These are phyloP conservation scores for Fusarium cyanostomum DNA, from an alignment of 2,329 filamentous ascomycete species.

Conservation along the genomic window DNA sequence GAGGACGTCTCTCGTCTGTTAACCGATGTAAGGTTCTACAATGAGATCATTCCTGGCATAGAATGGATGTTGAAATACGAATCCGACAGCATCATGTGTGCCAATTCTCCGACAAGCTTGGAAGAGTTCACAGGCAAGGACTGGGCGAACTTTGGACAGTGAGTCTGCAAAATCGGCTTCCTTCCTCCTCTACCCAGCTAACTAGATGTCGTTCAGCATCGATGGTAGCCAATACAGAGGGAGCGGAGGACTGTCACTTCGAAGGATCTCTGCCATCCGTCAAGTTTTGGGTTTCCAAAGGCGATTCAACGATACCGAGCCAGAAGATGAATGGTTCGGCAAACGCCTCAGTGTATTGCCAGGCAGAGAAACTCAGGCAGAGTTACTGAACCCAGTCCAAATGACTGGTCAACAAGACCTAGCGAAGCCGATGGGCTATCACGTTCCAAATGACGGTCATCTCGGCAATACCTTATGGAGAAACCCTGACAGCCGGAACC, in stretches of 20 bases:
- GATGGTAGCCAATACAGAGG: constrained; percentile 57
- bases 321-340: background rate
- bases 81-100: constrained; percentile 65
- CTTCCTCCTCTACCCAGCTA: background rate
- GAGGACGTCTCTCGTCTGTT: constrained; percentile 49
- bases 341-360: constrained; percentile 3
- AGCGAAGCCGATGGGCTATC: constrained; percentile 3
- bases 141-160: background rate
- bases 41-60: constrained; percentile 58
- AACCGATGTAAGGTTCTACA: constrained; percentile 63
- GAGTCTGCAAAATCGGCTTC: background rate
- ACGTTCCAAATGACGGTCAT: constrained; percentile 11
- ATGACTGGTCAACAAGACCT: background rate
- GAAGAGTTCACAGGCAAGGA: constrained; percentile 43
- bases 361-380: background rate
- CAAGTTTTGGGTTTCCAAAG: constrained; percentile 59
- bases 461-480: constrained; percentile 1
- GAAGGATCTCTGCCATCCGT: constrained; percentile 61
- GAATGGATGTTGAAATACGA: constrained; percentile 66
- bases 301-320: background rate
- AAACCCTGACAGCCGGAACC: background rate
- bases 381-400: background rate
- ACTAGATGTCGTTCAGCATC: background rate
- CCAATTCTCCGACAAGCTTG: constrained; percentile 60
- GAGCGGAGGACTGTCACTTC: constrained; percentile 64